These are phyloP conservation scores for Xylaria sp. DNA, from an alignment of 2,329 filamentous ascomycete species.

Conservation along the genomic window DNA sequence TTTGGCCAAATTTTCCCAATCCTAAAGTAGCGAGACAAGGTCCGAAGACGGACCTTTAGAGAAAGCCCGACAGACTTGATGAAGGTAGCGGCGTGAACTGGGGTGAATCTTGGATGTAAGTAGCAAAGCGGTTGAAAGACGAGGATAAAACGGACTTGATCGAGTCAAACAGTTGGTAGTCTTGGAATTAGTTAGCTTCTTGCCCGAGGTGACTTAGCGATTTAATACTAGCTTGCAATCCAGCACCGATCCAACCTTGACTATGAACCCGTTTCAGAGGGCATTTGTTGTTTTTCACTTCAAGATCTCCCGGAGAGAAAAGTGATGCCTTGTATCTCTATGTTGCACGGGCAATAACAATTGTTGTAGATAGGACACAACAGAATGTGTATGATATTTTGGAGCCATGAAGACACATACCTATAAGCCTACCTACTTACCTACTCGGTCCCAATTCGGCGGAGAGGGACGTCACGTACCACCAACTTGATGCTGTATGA, in stretches of 20 bases:
- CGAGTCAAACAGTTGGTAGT: neutral
- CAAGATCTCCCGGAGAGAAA: neutral
- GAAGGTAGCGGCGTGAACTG: neutral
- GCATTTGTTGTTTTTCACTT: neutral
- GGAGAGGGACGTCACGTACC: neutral
- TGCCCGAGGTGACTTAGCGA: neutral
- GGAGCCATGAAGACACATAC: neutral
- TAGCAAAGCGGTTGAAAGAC: neutral
- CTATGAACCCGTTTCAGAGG: neutral
- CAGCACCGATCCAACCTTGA: slow-evolving; percentile 2
- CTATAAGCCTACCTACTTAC: neutral
- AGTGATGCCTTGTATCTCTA: neutral
- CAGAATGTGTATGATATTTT: neutral
- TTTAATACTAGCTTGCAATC: slow-evolving; percentile 4
- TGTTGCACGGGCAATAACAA: neutral
- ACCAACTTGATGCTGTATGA: neutral
- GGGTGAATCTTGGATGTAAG: neutral
- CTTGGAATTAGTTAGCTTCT: slow-evolving; percentile 12
- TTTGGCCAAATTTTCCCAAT: neutral
- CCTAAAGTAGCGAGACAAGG: slow-evolving; percentile 10
- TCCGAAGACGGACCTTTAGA: slow-evolving; percentile 31
- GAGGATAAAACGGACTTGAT: neutral
- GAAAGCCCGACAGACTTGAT: neutral
- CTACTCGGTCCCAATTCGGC: too few species aligned
- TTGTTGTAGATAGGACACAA: neutral